Conservation (phyloP, 345 rosid genomes). For the Chamaenerion angustifolium region DNA sequence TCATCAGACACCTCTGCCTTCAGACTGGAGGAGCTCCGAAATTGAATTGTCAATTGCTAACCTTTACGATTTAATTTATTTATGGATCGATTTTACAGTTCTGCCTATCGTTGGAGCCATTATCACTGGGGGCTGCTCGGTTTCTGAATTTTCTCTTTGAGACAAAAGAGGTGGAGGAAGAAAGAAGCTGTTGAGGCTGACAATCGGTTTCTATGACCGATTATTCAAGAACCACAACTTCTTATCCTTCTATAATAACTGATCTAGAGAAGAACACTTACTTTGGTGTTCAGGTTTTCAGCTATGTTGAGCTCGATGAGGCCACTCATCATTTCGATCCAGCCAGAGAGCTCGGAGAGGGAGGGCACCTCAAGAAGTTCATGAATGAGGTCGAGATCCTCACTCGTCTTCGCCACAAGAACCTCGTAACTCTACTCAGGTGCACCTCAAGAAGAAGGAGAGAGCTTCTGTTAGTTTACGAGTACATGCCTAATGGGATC, state of each 20-base stretch:
- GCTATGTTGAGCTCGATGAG: constrained; percentile 54
- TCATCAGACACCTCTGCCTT: too few relatives aligned
- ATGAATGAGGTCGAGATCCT: constrained; percentile 68
- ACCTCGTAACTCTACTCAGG: constrained; percentile 62
- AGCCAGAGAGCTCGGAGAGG: constrained; percentile 79
- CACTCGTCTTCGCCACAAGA: constrained; percentile 40
- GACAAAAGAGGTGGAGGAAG: constrained; percentile 19
- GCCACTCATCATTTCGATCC: too few relatives aligned
- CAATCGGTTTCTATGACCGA: constrained; percentile 21
- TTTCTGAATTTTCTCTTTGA: constrained; percentile 8
- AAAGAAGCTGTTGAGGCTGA: constrained; percentile 3
- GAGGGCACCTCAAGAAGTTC: constrained; percentile 79
- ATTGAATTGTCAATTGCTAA: neutral
- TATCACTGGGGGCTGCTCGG: constrained; percentile 5
- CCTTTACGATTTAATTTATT: neutral
- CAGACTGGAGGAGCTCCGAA: too few relatives aligned
- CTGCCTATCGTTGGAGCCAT: constrained; percentile 17
- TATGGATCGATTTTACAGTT: constrained; percentile 19
- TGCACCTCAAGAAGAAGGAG: constrained; percentile 66
- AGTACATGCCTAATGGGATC: constrained; percentile 75
- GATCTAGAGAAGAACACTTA: constrained; percentile 36
- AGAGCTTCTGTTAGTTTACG: constrained; percentile 78
- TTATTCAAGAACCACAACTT: constrained; percentile 32
- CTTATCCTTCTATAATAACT: constrained; percentile 28
- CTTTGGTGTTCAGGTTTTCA: constrained; percentile 64